phyloP scores from a whole-genome alignment of 2,329 filamentous ascomycete genomes.

The Calonectria pseudoreteaudii region DNA sequence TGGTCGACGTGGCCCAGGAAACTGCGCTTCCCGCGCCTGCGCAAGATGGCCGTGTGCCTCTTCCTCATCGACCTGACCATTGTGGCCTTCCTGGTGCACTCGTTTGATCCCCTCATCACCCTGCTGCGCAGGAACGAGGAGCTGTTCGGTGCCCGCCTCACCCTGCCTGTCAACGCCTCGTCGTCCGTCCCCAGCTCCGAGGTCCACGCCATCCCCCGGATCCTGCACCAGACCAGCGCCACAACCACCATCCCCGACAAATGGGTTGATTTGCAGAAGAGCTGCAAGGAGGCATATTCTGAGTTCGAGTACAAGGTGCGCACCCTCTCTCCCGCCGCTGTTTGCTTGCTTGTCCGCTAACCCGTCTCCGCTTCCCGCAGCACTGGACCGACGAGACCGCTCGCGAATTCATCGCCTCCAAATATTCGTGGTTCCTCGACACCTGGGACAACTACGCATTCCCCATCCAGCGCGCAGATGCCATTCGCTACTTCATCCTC shows the following conservation, averaged over 20 bases:
- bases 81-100: constrained; percentile 45
- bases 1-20: constrained; percentile 38
- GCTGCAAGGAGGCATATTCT: constrained; percentile 74
- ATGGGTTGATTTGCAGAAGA: constrained; percentile 74
- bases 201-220: constrained; percentile 74
- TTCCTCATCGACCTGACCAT: constrained; percentile 62
- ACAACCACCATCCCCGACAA: constrained; percentile 70
- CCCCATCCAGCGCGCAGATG: constrained; percentile 78
- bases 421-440: constrained; percentile 79
- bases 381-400: constrained; percentile 79
- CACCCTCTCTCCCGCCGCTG: constrained; percentile 1
- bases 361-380: constrained; percentile 51
- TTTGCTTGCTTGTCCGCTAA: too few species aligned
- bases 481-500: constrained; percentile 82
- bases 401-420: constrained; percentile 73
- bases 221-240: constrained; percentile 78
- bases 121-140: constrained; percentile 65
- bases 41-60: constrained; percentile 65
- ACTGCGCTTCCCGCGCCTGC: constrained; percentile 35
- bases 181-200: constrained; percentile 71
- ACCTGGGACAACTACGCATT: constrained; percentile 78
- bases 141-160: constrained; percentile 41
- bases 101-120: constrained; percentile 75
- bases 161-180: constrained; percentile 20
- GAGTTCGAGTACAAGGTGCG: constrained; percentile 80